Base-by-base conservation (phyloP, 257 asterid species). In the Vinca minor region DNA sequence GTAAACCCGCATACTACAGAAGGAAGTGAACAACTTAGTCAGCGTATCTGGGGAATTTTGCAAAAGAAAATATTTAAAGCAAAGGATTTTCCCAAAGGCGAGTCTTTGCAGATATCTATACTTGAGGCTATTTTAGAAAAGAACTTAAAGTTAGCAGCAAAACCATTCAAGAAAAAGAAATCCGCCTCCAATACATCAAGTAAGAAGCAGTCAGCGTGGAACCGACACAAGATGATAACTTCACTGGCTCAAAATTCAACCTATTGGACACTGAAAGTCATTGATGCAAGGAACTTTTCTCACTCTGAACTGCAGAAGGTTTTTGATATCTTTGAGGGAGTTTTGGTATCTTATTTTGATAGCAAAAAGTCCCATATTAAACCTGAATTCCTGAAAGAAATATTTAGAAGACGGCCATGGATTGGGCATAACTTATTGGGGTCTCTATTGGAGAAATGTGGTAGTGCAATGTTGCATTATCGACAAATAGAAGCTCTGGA, bases 21-120 rank as follows among this genome's bases (percentile, higher is more conserved):
- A 78, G 97, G 97, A 66, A 93, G 91, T 8, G 96, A 86, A 81
- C 99, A 93, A 81, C 96, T 93, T 58, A 85, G 90, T 59, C 95
- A 93, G 79, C 92, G 97, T 32, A 83, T 93, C 59, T 93, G 87
- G 95, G 97, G 97, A 35, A 86, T 93, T 63, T 69, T 93, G 72
- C 96, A 87, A 70, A 93, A 87, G 85, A 89, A 87, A 69, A 86
- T 93, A 67, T 86, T 89, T 45, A 93, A 93, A 79, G 95, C 96
- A 4, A 93, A 84, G 82, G 97, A 89, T 63, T 77, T 71, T 74
- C 99, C 99, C 0, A 82, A 68, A 76, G 95, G 87, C 7, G 96
- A 84, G 70, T 81, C 82, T 1, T 82, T 87, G 63, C 76, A 86
- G 55, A 76, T 83, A 55, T 67, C 91, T 29, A 59, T 66, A 45